Conservation (phyloP, 1,139 yeast species). For the Sugiyamaella paludigena region DNA sequence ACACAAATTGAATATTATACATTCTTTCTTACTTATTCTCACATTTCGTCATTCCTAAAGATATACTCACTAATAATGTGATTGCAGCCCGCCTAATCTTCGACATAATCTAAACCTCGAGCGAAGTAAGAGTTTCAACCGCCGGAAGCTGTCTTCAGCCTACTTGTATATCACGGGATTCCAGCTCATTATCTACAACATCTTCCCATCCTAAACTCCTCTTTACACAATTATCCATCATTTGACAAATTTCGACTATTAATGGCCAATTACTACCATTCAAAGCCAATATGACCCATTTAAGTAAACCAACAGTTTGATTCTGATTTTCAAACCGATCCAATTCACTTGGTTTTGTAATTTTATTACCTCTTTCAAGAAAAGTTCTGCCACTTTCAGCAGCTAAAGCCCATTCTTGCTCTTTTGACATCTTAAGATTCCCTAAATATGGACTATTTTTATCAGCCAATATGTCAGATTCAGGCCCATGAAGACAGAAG, state of each 20-base stretch:
- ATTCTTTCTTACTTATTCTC: no score
- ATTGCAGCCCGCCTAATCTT: no score
- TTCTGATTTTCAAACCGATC: constrained; percentile 17
- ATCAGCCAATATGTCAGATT: constrained; percentile 35
- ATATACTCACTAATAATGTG: no score
- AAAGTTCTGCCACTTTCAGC: constrained; percentile 21
- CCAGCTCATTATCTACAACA: constrained; percentile 18
- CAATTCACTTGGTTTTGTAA: constrained; percentile 16
- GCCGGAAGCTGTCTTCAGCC: constrained; percentile 13
- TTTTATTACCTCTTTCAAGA: constrained; percentile 12
- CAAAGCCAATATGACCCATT: constrained; percentile 25
- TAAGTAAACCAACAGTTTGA: constrained; percentile 21
- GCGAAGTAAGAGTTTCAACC: no score
- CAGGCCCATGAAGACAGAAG: constrained; percentile 55
- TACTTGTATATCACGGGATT: constrained; percentile 18
- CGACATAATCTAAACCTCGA: no score
- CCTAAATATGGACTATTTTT: constrained; percentile 6
- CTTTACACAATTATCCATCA: constrained; percentile 28
- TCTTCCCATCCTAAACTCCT: constrained; percentile 27
- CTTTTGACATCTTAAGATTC: constrained; percentile 10
- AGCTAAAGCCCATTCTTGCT: constrained; percentile 22
- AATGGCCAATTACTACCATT: constrained; percentile 25
- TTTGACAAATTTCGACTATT: constrained; percentile 22
- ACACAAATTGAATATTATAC: no score
- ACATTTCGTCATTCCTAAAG: no score